phyloP scores from a whole-genome alignment of 2,329 filamentous ascomycete genomes.

The Juglanconis oblonga region DNA sequence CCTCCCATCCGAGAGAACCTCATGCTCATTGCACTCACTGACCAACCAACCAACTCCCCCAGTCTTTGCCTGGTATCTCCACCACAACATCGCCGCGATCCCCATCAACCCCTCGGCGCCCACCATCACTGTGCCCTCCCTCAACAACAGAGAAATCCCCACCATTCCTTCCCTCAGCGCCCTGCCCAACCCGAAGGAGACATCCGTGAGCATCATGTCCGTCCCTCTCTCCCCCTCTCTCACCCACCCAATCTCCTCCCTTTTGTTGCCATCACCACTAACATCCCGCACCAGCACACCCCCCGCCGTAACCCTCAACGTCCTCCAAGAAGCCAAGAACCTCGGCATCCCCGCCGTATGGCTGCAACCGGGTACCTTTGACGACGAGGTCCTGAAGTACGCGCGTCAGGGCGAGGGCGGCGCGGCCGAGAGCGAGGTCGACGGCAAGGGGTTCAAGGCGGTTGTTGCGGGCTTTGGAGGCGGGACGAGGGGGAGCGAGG shows the following conservation, averaged over 20 bases:
- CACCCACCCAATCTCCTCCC: background rate
- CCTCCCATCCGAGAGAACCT: background rate
- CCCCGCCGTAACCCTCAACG: conserved; percentile 68
- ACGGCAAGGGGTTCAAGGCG: conserved; percentile 52
- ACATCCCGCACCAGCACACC: conserved; percentile 52
- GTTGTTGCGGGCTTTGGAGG: conserved; percentile 67
- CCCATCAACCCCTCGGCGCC: conserved; percentile 76
- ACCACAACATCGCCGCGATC: conserved; percentile 70
- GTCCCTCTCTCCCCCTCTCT: background rate
- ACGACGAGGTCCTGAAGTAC: conserved; percentile 70
- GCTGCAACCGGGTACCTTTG: conserved; percentile 88
- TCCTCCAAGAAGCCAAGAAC: conserved; percentile 74
- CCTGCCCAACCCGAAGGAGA: conserved; percentile 65
- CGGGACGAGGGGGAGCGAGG: conserved; percentile 55
- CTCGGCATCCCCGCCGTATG: conserved; percentile 73
- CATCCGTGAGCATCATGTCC: conserved; percentile 73
- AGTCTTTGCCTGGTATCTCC: conserved; percentile 90
- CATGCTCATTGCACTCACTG: conserved; percentile 10
- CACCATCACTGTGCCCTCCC: conserved; percentile 55
- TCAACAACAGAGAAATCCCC: conserved; percentile 46
- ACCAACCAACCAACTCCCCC: background rate
- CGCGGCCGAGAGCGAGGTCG: conserved; percentile 26
- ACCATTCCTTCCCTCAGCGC: conserved; percentile 64
- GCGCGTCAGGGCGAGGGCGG: conserved; percentile 52
- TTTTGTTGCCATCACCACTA: background rate